These are phyloP conservation scores for sorghum (Sorghum bicolor) DNA, from an alignment of 176 grass and related monocot genomes.

Conservation along the genomic window DNA sequence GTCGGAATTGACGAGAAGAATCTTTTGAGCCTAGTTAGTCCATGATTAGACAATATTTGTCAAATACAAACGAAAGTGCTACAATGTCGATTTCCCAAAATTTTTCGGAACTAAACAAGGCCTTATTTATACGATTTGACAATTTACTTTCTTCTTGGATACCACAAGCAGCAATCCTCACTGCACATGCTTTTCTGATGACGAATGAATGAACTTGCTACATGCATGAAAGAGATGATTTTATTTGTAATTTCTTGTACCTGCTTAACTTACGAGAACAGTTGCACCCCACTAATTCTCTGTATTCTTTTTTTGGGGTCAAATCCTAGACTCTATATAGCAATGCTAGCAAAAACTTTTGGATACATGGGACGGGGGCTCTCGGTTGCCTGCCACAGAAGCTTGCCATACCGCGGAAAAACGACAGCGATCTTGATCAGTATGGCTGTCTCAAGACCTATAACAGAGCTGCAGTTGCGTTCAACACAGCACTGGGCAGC, in stretches of 20 bases:
- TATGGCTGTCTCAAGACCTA: slow-evolving; percentile 71
- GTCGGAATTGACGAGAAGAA: too few relatives aligned
- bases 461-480: slow-evolving; percentile 65
- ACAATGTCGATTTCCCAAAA: too few relatives aligned
- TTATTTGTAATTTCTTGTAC: background rate
- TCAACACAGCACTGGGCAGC: slow-evolving; percentile 54
- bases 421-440: slow-evolving; percentile 50
- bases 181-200: background rate
- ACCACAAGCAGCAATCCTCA: background rate
- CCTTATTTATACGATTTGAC: background rate
- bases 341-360: slow-evolving; percentile 64
- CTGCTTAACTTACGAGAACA: background rate
- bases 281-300: background rate
- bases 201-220: background rate
- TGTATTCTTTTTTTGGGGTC: background rate
- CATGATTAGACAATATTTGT: too few relatives aligned
- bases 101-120: too few relatives aligned
- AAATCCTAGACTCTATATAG: slow-evolving; percentile 56
- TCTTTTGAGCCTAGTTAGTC: too few relatives aligned
- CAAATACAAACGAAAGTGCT: too few relatives aligned
- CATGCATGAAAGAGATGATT: background rate
- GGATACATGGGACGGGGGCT: slow-evolving; percentile 72
- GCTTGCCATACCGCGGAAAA: slow-evolving; percentile 56
- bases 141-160: background rate
- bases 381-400: slow-evolving; percentile 88